A percentile compares a stretch with the other conserved stretches of the same genome.
Evolutionary conservation across 306 rosid species (phyloP).

Genomic region (Abrus precatorius): DNA sequence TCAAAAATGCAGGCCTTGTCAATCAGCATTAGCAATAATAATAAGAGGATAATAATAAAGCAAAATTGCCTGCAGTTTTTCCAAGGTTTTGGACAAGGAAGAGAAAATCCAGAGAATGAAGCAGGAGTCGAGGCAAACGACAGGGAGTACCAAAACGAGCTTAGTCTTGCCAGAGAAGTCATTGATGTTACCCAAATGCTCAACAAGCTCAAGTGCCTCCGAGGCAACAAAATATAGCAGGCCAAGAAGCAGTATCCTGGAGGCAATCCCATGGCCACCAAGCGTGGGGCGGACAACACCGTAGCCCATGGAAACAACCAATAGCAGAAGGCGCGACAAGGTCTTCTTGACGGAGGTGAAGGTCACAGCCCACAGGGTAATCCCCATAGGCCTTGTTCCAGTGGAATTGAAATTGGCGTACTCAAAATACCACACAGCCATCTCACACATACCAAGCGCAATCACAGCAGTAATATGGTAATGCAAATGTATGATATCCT

Average conservation of each 20-base stretch:
- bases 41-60: neutral
- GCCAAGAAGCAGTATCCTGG: constrained; percentile 73
- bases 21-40: neutral
- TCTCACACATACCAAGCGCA: constrained; percentile 96
- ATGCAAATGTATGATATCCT: constrained; percentile 80
- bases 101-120: constrained; percentile 94
- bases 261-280: constrained; percentile 61
- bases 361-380: constrained; percentile 94
- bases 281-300: constrained; percentile 89
- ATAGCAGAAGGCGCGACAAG: constrained; percentile 80
- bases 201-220: constrained; percentile 88
- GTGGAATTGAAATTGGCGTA: constrained; percentile 89
- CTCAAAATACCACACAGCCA: constrained; percentile 97
- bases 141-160: constrained; percentile 83
- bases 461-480: constrained; percentile 89
- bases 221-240: constrained; percentile 75
- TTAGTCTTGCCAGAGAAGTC: constrained; percentile 85
- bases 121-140: constrained; percentile 85
- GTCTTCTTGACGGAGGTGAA: constrained; percentile 88
- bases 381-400: constrained; percentile 87
- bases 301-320: constrained; percentile 93
- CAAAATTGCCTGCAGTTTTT: constrained; percentile 83
- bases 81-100: constrained; percentile 84
- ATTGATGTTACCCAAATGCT: constrained; percentile 88
- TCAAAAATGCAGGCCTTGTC: neutral